Conservation (phyloP, 768 basidiomycete genomes). For the Russula lepida region DNA sequence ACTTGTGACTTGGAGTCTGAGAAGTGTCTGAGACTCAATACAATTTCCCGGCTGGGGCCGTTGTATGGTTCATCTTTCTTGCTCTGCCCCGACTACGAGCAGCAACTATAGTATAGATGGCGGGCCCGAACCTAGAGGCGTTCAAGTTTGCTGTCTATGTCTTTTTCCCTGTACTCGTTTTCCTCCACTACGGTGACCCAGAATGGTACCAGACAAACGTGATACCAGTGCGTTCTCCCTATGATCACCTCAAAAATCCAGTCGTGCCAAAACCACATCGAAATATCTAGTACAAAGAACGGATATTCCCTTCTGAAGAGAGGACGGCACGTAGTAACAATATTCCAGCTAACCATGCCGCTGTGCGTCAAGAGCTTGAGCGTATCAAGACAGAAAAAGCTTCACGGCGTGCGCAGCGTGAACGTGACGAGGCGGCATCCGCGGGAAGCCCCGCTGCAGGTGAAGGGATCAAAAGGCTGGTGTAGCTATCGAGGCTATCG, state of each 20-base stretch:
- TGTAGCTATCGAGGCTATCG: neutral
- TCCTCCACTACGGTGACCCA: slow-evolving; percentile 82
- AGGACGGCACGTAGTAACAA: slow-evolving; percentile 41
- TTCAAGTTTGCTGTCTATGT: slow-evolving; percentile 88
- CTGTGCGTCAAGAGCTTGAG: slow-evolving; percentile 59
- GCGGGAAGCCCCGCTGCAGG: slow-evolving; percentile 23
- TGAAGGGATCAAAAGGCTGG: slow-evolving; percentile 25
- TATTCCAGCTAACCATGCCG: slow-evolving; percentile 57
- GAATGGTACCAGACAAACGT: slow-evolving; percentile 78
- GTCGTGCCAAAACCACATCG: neutral
- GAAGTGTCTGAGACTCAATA: neutral
- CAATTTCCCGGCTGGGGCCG: neutral
- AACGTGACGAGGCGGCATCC: slow-evolving; percentile 33
- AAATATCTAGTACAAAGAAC: slow-evolving; percentile 55
- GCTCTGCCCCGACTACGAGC: neutral
- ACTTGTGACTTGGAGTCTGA: too few species aligned
- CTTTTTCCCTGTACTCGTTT: slow-evolving; percentile 71
- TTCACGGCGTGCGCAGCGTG: slow-evolving; percentile 35
- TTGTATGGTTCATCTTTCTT: neutral
- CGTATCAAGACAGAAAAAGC: slow-evolving; percentile 60
- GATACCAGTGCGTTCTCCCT: slow-evolving; percentile 48
- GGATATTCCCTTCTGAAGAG: slow-evolving; percentile 57
- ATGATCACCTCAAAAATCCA: neutral
- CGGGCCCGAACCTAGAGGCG: slow-evolving; percentile 74
- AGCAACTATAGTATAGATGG: slow-evolving; percentile 28